phyloP scores from a whole-genome alignment of 2,329 filamentous ascomycete genomes.

The Fonsecaea pugnacius region DNA sequence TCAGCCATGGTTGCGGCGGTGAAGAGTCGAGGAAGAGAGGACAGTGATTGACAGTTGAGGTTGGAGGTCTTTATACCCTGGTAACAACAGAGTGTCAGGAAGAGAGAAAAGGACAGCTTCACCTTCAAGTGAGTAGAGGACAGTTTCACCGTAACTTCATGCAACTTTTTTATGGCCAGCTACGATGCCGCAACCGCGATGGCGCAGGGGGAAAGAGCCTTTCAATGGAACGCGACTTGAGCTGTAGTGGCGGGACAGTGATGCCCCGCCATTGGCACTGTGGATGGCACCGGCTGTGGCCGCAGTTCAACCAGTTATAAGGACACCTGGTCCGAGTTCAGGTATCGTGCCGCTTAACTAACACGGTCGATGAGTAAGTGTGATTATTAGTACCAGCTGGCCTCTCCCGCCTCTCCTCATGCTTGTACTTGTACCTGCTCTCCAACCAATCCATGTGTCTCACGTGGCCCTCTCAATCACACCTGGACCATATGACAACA shows the following conservation, averaged over 20 bases:
- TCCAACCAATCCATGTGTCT: background rate
- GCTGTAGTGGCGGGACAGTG: background rate
- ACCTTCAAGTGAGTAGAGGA: slow-evolving; percentile 1
- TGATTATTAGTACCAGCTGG: background rate
- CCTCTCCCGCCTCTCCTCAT: background rate
- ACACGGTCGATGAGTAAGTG: background rate
- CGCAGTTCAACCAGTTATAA: background rate
- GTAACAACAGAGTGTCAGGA: background rate
- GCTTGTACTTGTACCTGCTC: too few relatives aligned
- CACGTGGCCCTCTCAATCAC: background rate
- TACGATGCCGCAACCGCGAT: slow-evolving; percentile 1
- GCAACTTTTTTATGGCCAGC: slow-evolving; percentile 1
- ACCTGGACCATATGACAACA: background rate
- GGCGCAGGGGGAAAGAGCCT: background rate
- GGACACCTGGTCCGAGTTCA: background rate
- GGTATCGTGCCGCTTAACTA: slow-evolving; percentile 2
- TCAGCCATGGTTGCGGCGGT: slow-evolving; percentile 30
- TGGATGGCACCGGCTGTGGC: background rate
- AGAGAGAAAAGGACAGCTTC: slow-evolving; percentile 7
- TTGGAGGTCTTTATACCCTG: background rate
- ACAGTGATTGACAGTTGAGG: background rate
- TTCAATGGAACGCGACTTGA: background rate
- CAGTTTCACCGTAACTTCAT: slow-evolving; percentile 21
- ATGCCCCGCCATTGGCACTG: slow-evolving; percentile 2
- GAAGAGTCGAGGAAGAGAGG: slow-evolving; percentile 8